Evolutionary conservation across 1,284 basidiomycete genomes (phyloP).

Genomic region (Moniliella sp.): DNA sequence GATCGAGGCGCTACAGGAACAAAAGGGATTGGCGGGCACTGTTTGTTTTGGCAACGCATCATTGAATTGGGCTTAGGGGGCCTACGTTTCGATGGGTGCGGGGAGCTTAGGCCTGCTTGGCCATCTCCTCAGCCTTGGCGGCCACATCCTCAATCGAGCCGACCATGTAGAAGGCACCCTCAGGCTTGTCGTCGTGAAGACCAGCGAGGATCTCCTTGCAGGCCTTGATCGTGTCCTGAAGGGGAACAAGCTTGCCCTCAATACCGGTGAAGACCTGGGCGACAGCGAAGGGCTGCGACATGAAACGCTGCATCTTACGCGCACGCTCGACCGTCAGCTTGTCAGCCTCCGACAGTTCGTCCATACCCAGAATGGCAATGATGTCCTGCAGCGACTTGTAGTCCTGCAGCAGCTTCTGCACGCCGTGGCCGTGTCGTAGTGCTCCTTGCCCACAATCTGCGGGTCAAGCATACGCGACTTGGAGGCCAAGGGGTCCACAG

Average conservation of each 20-base stretch:
- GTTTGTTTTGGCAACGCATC: too few species aligned
- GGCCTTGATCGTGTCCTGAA: slow-evolving; percentile 33
- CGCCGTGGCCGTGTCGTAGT: slow-evolving; percentile 80
- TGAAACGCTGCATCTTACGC: slow-evolving; percentile 54
- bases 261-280: slow-evolving; percentile 98
- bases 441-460: slow-evolving; percentile 74
- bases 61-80: too few species aligned
- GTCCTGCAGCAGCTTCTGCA: slow-evolving; percentile 95
- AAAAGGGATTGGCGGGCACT: too few species aligned
- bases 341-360: slow-evolving; percentile 97
- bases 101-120: too few species aligned
- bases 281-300: slow-evolving; percentile 98
- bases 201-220: slow-evolving; percentile 64
- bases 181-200: slow-evolving; percentile 64
- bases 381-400: slow-evolving; percentile 91
- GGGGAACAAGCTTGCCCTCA: slow-evolving; percentile 74
- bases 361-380: slow-evolving; percentile 83
- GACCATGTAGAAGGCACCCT: slow-evolving; percentile 45
- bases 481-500: slow-evolving; percentile 94
- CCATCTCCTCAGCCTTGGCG: slow-evolving; percentile 81
- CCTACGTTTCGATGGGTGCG: too few species aligned
- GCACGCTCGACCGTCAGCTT: slow-evolving; percentile 71
- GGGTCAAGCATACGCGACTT: slow-evolving; percentile 99
- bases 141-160: slow-evolving; percentile 86
- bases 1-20: too few species aligned